Evolutionary conservation across 1,139 yeast genomes (phyloP).

Genomic region (Zygoascus sp.): DNA sequence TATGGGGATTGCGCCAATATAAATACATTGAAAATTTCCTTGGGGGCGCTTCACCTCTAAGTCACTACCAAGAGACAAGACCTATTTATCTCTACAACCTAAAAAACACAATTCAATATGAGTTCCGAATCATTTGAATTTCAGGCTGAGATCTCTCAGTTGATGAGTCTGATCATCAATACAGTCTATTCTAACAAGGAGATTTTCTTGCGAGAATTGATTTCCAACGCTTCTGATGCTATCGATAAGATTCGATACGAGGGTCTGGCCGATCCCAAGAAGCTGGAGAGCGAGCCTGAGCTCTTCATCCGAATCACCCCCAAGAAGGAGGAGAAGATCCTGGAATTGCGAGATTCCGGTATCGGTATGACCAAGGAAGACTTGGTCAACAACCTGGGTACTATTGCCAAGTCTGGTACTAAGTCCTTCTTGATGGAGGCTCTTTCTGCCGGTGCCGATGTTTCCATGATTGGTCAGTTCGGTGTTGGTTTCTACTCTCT

Average conservation of each 20-base stretch:
- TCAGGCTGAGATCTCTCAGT: constrained; percentile 99
- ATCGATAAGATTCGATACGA: constrained; percentile 96
- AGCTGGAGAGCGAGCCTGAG: constrained; percentile 93
- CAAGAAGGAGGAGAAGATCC: constrained; percentile 84
- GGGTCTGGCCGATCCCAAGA: constrained; percentile 86
- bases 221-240: constrained; percentile 97
- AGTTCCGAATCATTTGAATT: constrained; percentile 55
- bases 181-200: constrained; percentile 99
- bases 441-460: constrained; percentile 98
- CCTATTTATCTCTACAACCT: constrained; percentile 4
- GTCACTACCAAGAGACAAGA: neutral
- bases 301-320: constrained; percentile 97
- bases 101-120: constrained; percentile 13
- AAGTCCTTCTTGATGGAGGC: constrained; percentile 98
- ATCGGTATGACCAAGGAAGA: constrained; percentile 99
- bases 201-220: constrained; percentile 97
- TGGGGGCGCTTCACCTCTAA: constrained; percentile 1
- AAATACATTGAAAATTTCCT: constrained; percentile 10
- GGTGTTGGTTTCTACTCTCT: constrained; percentile 99
- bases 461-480: constrained; percentile 99
- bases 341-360: constrained; percentile 99
- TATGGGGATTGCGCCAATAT: constrained; percentile 5
- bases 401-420: constrained; percentile 99
- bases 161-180: constrained; percentile 99
- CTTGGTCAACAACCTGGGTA: constrained; percentile 98